Base-by-base conservation (phyloP, 2,329 filamentous ascomycete genomes). In the Botrytis sinoallii region DNA sequence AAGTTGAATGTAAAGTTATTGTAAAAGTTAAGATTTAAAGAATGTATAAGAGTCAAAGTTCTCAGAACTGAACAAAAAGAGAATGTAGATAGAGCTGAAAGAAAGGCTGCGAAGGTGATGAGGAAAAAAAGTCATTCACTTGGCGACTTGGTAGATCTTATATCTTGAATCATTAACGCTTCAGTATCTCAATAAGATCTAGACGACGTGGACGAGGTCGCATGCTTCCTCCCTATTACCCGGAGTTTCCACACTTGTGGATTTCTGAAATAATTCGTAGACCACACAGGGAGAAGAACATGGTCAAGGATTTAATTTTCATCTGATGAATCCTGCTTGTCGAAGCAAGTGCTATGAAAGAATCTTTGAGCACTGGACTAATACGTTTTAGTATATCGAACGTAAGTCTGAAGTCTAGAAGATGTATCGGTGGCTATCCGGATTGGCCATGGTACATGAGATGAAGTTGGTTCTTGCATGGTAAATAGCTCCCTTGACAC, bases 31-130 rank as follows among this genome's bases (percentile, higher is more conserved):
- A 71, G 68, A 68, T 64, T 66, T 75, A 80, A 79, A 77, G 77
- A 81, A 76, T 77, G 80, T 79, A 70, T 64, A 76, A 76, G 81
- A 79, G 55, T 75, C 68, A 76, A 79, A 78, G 77, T 80, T 79
- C 79, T 78, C 79, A 78, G 79, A 80, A 81, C 77, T 78, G 75
- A 63, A 63, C 75, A 77, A 76, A 73, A 76, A 80, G 76, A 76
- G 79, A 80, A 79, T 74, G 78, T 76, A 78, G 76, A 77, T 74
- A 61, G 75, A 77, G 76, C 61, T 74, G 74, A 78, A 79, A 74
- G 74, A 79, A 71, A 77, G 75, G 78, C 69, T 77, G 76, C 75
- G 77, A 73, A 79, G 77, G 77, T 65, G 77, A 79, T 77, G 77
- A 76, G 74, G 67, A 75, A 29, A 74, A 71, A 76, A 72, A 75